Evolutionary conservation across 2,329 filamentous ascomycete genomes (phyloP).

Genomic region (Fusarium brevicatenulatum): DNA sequence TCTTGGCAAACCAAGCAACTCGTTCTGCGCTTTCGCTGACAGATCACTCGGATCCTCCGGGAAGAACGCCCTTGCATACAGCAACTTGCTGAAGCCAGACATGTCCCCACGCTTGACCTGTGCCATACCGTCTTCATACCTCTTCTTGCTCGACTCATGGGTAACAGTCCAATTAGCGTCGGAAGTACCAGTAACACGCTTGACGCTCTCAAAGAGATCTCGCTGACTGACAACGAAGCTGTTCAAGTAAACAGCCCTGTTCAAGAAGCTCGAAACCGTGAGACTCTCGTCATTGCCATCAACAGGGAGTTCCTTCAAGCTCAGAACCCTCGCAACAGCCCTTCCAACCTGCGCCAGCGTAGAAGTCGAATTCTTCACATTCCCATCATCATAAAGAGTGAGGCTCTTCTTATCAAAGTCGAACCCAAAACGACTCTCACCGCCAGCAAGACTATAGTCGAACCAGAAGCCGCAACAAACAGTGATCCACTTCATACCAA

Average conservation of each 20-base stretch:
- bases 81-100: slow-evolving; percentile 56
- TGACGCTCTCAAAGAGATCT: slow-evolving; percentile 70
- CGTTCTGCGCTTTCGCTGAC: slow-evolving; percentile 57
- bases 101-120: slow-evolving; percentile 54
- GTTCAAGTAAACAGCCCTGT: slow-evolving; percentile 60
- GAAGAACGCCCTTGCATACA: slow-evolving; percentile 65
- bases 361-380: slow-evolving; percentile 49
- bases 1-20: slow-evolving; percentile 60
- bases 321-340: slow-evolving; percentile 61
- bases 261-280: slow-evolving; percentile 52
- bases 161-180: slow-evolving; percentile 69
- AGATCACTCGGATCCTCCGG: slow-evolving; percentile 46
- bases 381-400: slow-evolving; percentile 61
- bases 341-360: slow-evolving; percentile 66
- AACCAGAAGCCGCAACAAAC: slow-evolving; percentile 67
- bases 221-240: slow-evolving; percentile 68
- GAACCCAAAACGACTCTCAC: slow-evolving; percentile 56
- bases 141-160: slow-evolving; percentile 56
- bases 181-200: slow-evolving; percentile 65
- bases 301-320: slow-evolving; percentile 56
- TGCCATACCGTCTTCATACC: slow-evolving; percentile 58
- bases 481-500: slow-evolving; percentile 56
- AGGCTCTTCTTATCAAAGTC: slow-evolving; percentile 55
- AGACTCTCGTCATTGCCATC: slow-evolving; percentile 46
- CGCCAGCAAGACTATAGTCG: slow-evolving; percentile 58